Conservation (phyloP, 2,329 filamentous ascomycete species). For the Trichoderma arundinaceum region DNA sequence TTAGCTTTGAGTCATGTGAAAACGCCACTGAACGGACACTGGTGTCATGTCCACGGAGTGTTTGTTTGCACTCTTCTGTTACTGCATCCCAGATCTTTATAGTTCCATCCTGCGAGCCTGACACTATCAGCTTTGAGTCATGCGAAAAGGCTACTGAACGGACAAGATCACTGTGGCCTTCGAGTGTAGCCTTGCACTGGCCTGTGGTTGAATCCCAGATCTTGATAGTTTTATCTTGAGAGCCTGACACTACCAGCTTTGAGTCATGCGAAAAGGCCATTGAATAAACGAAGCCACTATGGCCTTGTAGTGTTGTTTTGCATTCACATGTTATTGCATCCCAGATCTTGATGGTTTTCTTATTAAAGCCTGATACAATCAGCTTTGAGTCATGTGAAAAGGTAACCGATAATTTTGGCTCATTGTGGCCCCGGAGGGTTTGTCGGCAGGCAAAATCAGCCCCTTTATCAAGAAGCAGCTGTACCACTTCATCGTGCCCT, state of each 20-base stretch:
- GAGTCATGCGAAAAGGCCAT: not conserved
- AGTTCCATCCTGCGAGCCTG: no score
- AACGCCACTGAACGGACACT: not conserved
- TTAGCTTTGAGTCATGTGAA: not conserved
- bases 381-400: not conserved
- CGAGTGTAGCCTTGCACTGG: rapidly evolving
- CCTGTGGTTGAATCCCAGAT: not conserved
- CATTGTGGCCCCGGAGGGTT: not conserved
- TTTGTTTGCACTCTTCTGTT: no score
- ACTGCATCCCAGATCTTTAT: no score
- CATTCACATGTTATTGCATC: not conserved
- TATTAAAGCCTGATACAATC: not conserved
- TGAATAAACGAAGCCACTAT: not conserved
- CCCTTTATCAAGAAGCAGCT: not conserved
- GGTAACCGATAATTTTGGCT: not conserved
- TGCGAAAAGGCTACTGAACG: no score
- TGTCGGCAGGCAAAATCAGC: not conserved
- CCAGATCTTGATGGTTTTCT: not conserved
- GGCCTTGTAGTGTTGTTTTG: not conserved
- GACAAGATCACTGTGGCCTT: no score
- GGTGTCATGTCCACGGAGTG: rapidly evolving
- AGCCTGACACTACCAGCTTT: not conserved
- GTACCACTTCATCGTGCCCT: not conserved
- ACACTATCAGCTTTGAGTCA: no score
- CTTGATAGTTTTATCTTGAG: not conserved